These are phyloP conservation scores for Bertia moriformis DNA, from an alignment of 2,329 filamentous ascomycete genomes.

Conservation along the genomic window DNA sequence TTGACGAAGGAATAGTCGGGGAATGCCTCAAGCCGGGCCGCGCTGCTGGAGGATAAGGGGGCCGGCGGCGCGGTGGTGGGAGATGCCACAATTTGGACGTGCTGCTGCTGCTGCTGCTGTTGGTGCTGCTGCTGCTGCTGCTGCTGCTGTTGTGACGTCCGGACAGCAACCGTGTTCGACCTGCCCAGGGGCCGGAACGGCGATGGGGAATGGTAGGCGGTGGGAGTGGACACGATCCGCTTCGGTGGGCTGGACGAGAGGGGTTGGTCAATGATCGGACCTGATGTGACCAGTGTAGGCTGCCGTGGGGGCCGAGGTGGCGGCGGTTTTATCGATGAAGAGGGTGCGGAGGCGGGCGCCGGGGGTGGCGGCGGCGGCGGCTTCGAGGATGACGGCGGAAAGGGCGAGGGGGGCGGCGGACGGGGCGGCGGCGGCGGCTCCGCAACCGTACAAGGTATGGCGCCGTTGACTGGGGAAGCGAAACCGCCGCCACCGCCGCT, in stretches of 20 bases:
- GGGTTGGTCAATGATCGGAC: conserved; percentile 7
- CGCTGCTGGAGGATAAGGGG: too few species aligned
- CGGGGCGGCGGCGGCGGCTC: conserved; percentile 14
- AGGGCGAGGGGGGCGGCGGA: too few species aligned
- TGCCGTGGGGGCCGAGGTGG: conserved; percentile 28
- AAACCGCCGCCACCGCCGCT: too few species aligned
- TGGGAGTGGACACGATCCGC: conserved; percentile 29
- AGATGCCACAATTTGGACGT: too few species aligned
- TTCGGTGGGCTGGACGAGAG: conserved; percentile 17
- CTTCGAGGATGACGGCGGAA: background rate
- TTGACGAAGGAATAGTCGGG: conserved; percentile 78
- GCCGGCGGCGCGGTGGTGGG: conserved; percentile 21
- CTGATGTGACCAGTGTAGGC: conserved; percentile 10
- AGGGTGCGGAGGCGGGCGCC: conserved; percentile 7
- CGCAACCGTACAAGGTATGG: conserved; percentile 15
- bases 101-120: too few species aligned
- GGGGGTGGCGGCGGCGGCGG: too few species aligned
- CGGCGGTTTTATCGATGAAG: too few species aligned
- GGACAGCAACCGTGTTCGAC: conserved; percentile 29
- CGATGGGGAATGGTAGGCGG: conserved; percentile 24
- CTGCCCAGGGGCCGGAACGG: conserved; percentile 27
- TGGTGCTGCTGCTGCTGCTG: background rate
- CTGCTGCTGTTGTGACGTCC: background rate
- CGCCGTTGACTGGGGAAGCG: too few species aligned
- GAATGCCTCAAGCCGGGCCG: conserved; percentile 46